phyloP scores from a whole-genome alignment of 805 yeast species.

The Yarrowia osloensis region DNA sequence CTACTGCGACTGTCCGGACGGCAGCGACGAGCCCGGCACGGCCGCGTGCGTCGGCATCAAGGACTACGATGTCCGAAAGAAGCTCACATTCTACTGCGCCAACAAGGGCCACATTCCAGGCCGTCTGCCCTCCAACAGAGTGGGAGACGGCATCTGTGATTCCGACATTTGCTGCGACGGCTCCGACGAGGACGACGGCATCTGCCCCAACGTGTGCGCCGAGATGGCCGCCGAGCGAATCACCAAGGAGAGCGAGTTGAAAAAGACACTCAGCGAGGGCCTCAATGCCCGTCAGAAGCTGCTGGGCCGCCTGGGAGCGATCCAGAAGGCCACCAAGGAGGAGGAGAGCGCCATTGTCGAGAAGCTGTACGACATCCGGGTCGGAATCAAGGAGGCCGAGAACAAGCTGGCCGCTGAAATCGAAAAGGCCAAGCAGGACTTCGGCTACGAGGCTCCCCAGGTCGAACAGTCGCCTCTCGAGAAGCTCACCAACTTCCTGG shows the following conservation, averaged over 20 bases:
- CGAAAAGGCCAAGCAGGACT: conserved; percentile 6
- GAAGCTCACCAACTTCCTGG: conserved; percentile 17
- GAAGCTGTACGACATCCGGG: conserved; percentile 21
- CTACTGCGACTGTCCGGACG: conserved; percentile 96
- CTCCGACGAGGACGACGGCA: conserved; percentile 67
- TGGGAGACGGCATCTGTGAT: conserved; percentile 92
- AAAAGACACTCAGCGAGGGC: conserved; percentile 43
- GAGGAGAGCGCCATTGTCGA: conserved; percentile 37
- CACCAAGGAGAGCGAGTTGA: conserved; percentile 35
- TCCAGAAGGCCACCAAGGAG: conserved; percentile 34
- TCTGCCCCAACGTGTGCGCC: conserved; percentile 60
- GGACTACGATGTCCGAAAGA: conserved; percentile 33
- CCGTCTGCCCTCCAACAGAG: conserved; percentile 63
- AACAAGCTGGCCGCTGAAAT: conserved; percentile 3
- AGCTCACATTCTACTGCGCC: conserved; percentile 65
- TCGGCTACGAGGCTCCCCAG: neutral
- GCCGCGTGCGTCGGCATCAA: conserved; percentile 60
- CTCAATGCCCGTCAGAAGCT: conserved; percentile 42
- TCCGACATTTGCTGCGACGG: conserved; percentile 92
- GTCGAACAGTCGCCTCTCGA: conserved; percentile 8
- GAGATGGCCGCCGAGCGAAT: conserved; percentile 51
- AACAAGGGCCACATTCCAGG: conserved; percentile 70
- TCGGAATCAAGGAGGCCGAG: conserved; percentile 5
- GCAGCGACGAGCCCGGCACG: conserved; percentile 96
- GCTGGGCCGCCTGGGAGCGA: conserved; percentile 39